These are phyloP conservation scores for Candida piceae DNA, from an alignment of 805 yeast genomes.

Conservation along the genomic window DNA sequence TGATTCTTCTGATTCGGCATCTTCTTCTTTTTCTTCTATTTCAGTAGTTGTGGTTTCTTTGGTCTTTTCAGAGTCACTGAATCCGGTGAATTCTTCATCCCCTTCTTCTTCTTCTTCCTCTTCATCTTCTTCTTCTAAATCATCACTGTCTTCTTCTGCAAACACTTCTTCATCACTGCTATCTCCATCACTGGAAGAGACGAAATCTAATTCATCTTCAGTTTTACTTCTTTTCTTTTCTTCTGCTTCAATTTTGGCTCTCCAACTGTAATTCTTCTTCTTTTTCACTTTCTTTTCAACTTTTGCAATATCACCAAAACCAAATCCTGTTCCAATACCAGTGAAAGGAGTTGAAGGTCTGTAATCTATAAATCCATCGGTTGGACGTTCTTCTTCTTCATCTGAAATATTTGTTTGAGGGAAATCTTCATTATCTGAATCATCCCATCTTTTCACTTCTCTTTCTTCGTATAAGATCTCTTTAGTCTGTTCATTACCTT, in stretches of 20 bases:
- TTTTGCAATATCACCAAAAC: slow-evolving; percentile 48
- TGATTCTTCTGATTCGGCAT: slow-evolving; percentile 19
- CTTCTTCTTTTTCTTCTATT: slow-evolving; percentile 29
- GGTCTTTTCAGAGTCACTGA: too few relatives aligned
- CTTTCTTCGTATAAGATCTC: slow-evolving; percentile 68
- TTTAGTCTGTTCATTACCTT: slow-evolving; percentile 55
- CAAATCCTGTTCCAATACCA: slow-evolving; percentile 66
- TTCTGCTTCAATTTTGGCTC: slow-evolving; percentile 48
- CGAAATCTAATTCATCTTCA: slow-evolving; percentile 63
- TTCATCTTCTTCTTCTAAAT: slow-evolving; percentile 29
- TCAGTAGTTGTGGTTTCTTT: too few relatives aligned
- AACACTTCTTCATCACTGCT: slow-evolving; percentile 21
- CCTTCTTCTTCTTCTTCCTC: slow-evolving; percentile 31
- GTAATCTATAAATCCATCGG: slow-evolving; percentile 53
- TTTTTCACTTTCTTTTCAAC: slow-evolving; percentile 40
- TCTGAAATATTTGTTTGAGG: background rate
- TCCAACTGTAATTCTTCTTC: slow-evolving; percentile 71
- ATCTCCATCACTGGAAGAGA: slow-evolving; percentile 29
- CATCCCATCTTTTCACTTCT: slow-evolving; percentile 58
- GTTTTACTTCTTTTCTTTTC: slow-evolving; percentile 34
- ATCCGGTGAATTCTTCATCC: too few relatives aligned
- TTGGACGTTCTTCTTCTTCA: slow-evolving; percentile 21
- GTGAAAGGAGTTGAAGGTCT: slow-evolving; percentile 54
- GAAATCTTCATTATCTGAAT: slow-evolving; percentile 27
- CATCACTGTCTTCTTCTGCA: slow-evolving; percentile 29